These are phyloP conservation scores for Podospora anserina DNA, from an alignment of 495 filamentous ascomycete species.

Conservation along the genomic window DNA sequence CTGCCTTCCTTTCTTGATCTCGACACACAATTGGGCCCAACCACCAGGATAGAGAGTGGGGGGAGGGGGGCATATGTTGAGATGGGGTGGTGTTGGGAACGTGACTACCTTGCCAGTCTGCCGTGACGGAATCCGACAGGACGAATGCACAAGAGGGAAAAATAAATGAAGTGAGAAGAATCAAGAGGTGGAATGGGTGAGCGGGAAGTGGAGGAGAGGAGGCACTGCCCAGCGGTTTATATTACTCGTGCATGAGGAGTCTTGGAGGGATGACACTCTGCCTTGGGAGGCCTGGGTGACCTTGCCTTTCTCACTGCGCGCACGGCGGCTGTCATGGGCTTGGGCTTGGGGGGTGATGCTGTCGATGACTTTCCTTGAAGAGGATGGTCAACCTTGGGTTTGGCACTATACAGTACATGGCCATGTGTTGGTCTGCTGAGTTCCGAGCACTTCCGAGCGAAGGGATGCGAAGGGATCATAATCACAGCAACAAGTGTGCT, in stretches of 20 bases:
- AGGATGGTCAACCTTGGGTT: not conserved
- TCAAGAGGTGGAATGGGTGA: constrained; percentile 46
- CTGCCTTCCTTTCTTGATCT: not conserved
- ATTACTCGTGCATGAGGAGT: not conserved
- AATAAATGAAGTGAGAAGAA: constrained; percentile 37
- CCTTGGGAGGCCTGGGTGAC: not conserved
- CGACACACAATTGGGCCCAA: not conserved
- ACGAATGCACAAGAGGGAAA: not conserved
- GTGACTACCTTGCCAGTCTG: not conserved
- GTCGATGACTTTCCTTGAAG: not conserved
- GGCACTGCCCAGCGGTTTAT: not conserved
- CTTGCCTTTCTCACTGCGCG: not conserved
- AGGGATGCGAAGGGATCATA: not conserved
- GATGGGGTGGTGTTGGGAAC: not conserved
- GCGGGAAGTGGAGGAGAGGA: constrained; percentile 25
- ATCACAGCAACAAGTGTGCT: not conserved
- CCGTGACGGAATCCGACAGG: not conserved
- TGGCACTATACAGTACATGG: not conserved
- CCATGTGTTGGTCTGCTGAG: not conserved
- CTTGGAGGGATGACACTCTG: constrained; percentile 9
- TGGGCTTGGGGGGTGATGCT: not conserved
- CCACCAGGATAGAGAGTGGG: not conserved
- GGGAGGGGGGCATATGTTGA: not conserved
- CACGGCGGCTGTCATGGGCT: not conserved
- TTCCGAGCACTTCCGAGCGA: not conserved